Evolutionary conservation across 768 basidiomycete genomes (phyloP), one percentile per base, ranked within the genome.

Genomic region (Boletellus emodensis): DNA sequence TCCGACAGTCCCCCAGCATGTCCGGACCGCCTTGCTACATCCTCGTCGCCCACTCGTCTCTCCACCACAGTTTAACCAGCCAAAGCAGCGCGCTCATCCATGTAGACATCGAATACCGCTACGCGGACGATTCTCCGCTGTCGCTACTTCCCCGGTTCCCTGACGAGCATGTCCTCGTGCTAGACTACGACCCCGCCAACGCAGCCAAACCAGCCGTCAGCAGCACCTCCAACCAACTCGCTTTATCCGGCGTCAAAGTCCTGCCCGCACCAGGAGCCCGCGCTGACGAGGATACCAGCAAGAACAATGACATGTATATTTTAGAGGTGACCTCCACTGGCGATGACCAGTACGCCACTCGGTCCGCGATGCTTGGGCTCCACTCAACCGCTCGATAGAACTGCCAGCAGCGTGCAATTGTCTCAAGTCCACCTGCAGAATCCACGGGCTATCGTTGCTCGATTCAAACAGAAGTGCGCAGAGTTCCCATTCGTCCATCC

Each of bases 61-160:
- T 77, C 20, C 66, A 67, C 18, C 52, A 63, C 42, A 69, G 72
- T 28, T 61, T 64, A 44, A 44, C 75, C 18, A 63, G 75, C 3
- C 69, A 71, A 11, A 74, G 72, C 26, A 71, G 54, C 2, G 55
- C 52, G 30, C 59, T 73, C 41, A 69, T 76, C 11, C 90, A 92
- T 61, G 86, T 87, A 5, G 70, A 73, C 38, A 83, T 93, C 15
- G 85, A 91, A 58, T 91, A 91, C 63, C 85, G 88, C 59, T 92
- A 88, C 61, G 78, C 81, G 17, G 88, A 93, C 58, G 90, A 93
- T 61, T 76, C 84, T 0, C 83, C 87, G 3, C 66, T 81, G n/a
- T 67, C 79, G 11, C 68, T 91, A 12, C 68, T 89, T 36, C 83
- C 86, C 5, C 76, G 72, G 33, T 72, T 74, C 36, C 71, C 77